Percentiles rank a stretch among this genome's conserved stretches.
phyloP scores from a whole-genome alignment of 2,329 filamentous ascomycete species.

The Albifimbria verrucaria region DNA sequence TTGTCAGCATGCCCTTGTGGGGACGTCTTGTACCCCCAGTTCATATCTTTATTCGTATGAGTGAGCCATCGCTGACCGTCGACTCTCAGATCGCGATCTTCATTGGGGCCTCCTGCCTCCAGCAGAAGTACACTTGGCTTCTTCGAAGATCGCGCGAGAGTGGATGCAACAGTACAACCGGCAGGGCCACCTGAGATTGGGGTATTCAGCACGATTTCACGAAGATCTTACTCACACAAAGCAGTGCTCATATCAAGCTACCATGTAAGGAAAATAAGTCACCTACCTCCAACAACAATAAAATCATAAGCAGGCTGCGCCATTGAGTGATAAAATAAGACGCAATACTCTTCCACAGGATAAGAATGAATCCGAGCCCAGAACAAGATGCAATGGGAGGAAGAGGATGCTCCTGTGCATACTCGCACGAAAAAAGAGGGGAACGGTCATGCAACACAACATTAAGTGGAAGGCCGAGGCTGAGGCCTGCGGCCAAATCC shows the following conservation, averaged over 20 bases:
- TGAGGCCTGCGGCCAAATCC: too few relatives aligned
- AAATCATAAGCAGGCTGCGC: background rate
- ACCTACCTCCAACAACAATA: conserved; percentile 1
- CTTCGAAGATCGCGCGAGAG: conserved; percentile 43
- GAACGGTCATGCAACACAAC: too few relatives aligned
- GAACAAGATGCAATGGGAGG: too few relatives aligned
- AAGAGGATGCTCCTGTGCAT: too few relatives aligned
- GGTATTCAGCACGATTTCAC: background rate
- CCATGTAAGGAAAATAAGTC: background rate
- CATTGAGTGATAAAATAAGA: too few relatives aligned
- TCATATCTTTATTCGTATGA: conserved; percentile 44
- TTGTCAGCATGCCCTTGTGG: conserved; percentile 41
- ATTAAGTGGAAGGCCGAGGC: too few relatives aligned
- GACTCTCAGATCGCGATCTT: conserved; percentile 42
- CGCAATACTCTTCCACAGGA: too few relatives aligned
- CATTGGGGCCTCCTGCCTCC: conserved; percentile 54
- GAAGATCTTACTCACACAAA: too few relatives aligned
- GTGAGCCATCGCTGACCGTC: conserved; percentile 55
- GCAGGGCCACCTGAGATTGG: conserved; percentile 45
- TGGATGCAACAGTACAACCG: conserved; percentile 52
- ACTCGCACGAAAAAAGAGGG: too few relatives aligned
- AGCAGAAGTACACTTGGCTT: conserved; percentile 55
- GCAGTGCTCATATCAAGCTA: too few relatives aligned
- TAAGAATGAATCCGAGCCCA: too few relatives aligned
- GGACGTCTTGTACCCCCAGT: conserved; percentile 49